These are phyloP conservation scores for Rhexocercosporidium sp. DNA, from an alignment of 2,329 filamentous ascomycete species.

Conservation along the genomic window DNA sequence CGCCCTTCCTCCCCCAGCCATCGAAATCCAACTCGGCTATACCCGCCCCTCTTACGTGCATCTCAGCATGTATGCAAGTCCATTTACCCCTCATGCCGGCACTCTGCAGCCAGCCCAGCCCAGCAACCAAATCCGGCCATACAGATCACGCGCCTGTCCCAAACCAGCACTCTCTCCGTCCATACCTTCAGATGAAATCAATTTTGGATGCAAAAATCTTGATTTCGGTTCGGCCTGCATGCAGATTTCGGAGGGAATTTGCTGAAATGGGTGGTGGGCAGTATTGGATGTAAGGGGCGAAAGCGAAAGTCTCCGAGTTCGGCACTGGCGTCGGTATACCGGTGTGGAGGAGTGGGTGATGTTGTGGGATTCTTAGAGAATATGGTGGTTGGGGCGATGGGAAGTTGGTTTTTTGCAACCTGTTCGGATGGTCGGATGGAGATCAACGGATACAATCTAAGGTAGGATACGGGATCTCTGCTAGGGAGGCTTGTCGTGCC, in stretches of 20 bases:
- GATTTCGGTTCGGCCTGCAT: background rate
- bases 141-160: background rate
- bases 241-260: background rate
- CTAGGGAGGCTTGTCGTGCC: background rate
- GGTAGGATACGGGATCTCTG: background rate
- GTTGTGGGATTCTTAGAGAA: background rate
- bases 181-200: background rate
- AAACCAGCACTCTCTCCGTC: background rate
- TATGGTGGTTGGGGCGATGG: background rate
- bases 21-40: background rate
- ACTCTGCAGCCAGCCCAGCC: background rate
- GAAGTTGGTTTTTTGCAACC: background rate
- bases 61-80: background rate
- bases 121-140: background rate
- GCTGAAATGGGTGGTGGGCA: background rate
- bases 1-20: background rate
- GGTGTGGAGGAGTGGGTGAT: background rate
- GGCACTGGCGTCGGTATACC: background rate
- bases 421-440: background rate
- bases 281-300: background rate
- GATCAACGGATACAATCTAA: background rate
- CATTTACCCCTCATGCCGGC: constrained; percentile 1
- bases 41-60: background rate
- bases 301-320: background rate
- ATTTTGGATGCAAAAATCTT: background rate